These are phyloP conservation scores for Eucalyptus fibrosa DNA, from an alignment of 345 rosid genomes.

Conservation along the genomic window DNA sequence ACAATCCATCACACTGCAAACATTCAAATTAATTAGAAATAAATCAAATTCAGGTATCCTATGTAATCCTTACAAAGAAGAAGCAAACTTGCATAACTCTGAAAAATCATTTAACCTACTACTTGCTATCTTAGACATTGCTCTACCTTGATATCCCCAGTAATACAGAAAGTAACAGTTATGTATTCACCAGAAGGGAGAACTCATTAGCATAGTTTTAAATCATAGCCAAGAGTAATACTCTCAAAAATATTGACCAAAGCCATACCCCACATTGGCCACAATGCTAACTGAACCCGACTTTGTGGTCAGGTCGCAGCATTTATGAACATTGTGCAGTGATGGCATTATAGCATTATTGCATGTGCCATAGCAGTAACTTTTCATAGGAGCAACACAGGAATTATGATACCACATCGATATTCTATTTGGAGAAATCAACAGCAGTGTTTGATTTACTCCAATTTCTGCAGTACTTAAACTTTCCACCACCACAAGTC, in stretches of 20 bases:
- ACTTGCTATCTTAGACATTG: no score
- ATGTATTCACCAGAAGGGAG: no score
- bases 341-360: not conserved
- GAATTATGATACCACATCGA: not conserved
- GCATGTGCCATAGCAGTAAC: not conserved
- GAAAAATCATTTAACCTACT: no score
- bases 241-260: not conserved
- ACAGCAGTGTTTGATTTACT: not conserved
- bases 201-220: no score
- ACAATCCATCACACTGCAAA: no score
- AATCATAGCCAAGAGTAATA: not conserved
- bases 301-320: not conserved
- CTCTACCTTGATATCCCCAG: no score
- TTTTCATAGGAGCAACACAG: not conserved
- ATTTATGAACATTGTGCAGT: not conserved
- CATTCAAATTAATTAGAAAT: no score
- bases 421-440: not conserved
- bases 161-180: no score
- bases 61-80: no score
- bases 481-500: not conserved
- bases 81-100: no score
- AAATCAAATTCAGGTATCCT: no score
- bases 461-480: not conserved
- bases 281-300: not conserved
- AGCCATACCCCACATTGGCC: not conserved